Evolutionary conservation across 2,329 filamentous ascomycete species (phyloP).

Genomic region (Cadophora gregata): DNA sequence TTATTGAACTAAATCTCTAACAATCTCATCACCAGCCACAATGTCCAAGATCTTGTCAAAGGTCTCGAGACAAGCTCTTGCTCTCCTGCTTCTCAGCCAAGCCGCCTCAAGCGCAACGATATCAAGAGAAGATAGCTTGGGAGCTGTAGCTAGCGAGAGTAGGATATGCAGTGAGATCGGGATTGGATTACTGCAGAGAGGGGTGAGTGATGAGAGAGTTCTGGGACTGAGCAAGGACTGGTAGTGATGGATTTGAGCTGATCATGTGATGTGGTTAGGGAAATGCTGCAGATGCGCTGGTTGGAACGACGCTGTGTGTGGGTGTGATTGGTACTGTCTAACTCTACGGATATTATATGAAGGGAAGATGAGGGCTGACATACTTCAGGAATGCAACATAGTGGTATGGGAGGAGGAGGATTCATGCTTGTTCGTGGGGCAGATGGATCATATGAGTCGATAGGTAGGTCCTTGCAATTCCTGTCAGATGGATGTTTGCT

Average conservation of each 20-base stretch:
- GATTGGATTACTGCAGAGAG: conserved; percentile 54
- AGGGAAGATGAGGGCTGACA: neutral
- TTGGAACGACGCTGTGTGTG: conserved; percentile 76
- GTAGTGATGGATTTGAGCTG: conserved; percentile 13
- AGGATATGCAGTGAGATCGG: conserved; percentile 58
- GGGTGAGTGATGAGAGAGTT: conserved; percentile 46
- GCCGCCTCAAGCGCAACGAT: neutral
- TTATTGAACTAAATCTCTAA: neutral
- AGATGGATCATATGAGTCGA: conserved; percentile 79
- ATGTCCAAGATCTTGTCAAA: neutral
- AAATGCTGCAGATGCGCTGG: conserved; percentile 78
- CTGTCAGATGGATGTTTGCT: conserved; percentile 2
- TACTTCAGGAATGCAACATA: conserved; percentile 71
- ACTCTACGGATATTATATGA: neutral
- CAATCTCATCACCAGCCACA: neutral
- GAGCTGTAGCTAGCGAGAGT: conserved; percentile 60
- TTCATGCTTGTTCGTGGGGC: conserved; percentile 81
- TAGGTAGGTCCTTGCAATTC: conserved; percentile 48
- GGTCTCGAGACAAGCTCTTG: conserved; percentile 1
- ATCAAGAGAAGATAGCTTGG: conserved; percentile 35
- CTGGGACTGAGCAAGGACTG: too few species aligned
- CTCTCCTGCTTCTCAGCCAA: neutral
- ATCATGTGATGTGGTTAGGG: conserved; percentile 50
- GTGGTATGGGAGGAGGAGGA: conserved; percentile 86
- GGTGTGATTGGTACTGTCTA: conserved; percentile 65